phyloP scores from a whole-genome alignment of 768 basidiomycete genomes.

The Gymnopilus junonius region DNA sequence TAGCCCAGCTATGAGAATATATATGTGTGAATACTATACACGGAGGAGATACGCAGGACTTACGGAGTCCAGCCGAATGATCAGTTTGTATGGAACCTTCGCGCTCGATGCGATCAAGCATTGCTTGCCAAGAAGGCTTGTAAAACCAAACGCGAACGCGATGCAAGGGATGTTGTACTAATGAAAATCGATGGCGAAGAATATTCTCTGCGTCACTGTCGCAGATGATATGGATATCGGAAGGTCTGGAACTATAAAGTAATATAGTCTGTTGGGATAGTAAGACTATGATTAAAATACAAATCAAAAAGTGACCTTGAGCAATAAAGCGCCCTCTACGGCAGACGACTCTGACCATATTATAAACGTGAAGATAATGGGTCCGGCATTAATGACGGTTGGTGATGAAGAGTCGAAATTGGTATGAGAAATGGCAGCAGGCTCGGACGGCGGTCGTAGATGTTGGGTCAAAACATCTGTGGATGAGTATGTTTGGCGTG shows the following conservation, averaged over 20 bases:
- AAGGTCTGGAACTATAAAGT: constrained; percentile 41
- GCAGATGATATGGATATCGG: constrained; percentile 49
- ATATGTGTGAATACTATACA: neutral
- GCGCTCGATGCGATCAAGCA: constrained; percentile 47
- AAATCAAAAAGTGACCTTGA: constrained; percentile 38
- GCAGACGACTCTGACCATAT: constrained; percentile 49
- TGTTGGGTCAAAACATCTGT: constrained; percentile 4
- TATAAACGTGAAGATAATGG: constrained; percentile 46
- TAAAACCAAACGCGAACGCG: constrained; percentile 46
- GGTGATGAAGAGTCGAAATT: neutral
- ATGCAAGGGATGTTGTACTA: constrained; percentile 41
- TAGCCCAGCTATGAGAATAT: constrained; percentile 41
- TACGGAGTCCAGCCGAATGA: constrained; percentile 52
- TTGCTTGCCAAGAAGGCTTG: constrained; percentile 41
- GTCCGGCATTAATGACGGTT: constrained; percentile 22
- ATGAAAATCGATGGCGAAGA: constrained; percentile 40
- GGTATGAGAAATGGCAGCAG: neutral
- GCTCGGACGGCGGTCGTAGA: neutral
- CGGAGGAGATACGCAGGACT: constrained; percentile 25
- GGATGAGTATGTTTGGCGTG: constrained; percentile 13
- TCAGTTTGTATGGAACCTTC: constrained; percentile 50
- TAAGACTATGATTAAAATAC: neutral
- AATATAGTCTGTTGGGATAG: constrained; percentile 29
- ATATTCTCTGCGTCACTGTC: constrained; percentile 44
- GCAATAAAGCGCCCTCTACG: constrained; percentile 43